Conservation (phyloP, 441 rosid genomes). For the Erysimum pusillum region DNA sequence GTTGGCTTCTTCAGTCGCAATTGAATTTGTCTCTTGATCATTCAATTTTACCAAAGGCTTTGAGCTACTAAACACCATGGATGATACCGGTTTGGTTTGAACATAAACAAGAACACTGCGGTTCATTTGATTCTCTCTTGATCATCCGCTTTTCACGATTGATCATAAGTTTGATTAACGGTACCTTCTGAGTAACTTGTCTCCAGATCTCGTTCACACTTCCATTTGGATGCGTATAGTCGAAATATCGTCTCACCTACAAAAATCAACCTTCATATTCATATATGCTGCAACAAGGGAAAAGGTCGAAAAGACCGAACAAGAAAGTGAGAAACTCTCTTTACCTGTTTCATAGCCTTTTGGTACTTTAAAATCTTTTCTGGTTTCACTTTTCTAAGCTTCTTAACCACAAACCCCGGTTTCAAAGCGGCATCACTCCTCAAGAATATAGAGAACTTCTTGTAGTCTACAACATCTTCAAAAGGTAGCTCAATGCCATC, state of each 20-base stretch:
- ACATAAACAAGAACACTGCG: constrained; percentile 74
- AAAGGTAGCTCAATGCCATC: constrained; percentile 84
- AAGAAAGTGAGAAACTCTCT: constrained; percentile 10
- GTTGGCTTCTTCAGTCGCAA: too few species aligned
- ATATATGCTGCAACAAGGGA: not conserved
- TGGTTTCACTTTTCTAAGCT: constrained; percentile 59
- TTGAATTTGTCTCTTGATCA: too few species aligned
- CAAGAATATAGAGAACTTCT: constrained; percentile 72
- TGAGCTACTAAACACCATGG: not conserved
- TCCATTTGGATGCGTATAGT: constrained; percentile 68
- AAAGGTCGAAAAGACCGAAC: not conserved
- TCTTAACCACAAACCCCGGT: constrained; percentile 66
- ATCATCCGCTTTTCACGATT: constrained; percentile 76
- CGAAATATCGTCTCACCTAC: constrained; percentile 77
- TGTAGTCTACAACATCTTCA: constrained; percentile 80
- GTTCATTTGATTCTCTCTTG: constrained; percentile 54
- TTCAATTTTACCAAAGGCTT: not conserved
- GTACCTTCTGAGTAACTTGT: constrained; percentile 74
- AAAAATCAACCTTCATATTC: constrained; percentile 15
- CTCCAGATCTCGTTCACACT: constrained; percentile 87
- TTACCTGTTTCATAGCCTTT: constrained; percentile 67
- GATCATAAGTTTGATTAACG: constrained; percentile 72
- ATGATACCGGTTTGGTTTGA: constrained; percentile 59
- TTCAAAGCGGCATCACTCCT: constrained; percentile 62
- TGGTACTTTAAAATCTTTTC: constrained; percentile 74